Evolutionary conservation across 2,329 filamentous ascomycete species (phyloP).

Genomic region (Paramyrothecium sp.): DNA sequence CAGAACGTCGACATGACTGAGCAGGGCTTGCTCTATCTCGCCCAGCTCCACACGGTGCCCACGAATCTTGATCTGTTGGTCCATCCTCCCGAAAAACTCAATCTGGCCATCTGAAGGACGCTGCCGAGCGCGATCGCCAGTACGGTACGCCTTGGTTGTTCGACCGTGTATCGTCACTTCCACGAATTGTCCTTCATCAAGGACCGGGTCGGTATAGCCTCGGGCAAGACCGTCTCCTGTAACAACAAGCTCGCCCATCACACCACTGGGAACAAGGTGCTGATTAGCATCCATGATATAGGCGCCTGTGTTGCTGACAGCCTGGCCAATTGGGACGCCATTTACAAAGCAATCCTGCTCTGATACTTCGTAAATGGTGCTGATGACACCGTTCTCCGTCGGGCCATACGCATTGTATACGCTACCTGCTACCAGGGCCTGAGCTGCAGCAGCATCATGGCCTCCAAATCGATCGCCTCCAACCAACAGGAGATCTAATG

Average conservation of each 20-base stretch:
- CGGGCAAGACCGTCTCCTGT: constrained; percentile 21
- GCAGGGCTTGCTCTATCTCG: constrained; percentile 22
- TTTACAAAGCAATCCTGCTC: constrained; percentile 5
- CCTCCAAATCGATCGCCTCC: constrained; percentile 16
- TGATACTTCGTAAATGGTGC: constrained; percentile 2
- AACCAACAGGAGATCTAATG: constrained; percentile 8
- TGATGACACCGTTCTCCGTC: constrained; percentile 13
- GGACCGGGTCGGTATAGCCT: constrained; percentile 15
- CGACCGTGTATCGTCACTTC: no score
- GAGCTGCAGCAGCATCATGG: constrained; percentile 3
- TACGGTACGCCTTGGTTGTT: constrained; percentile 26
- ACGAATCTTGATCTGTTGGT: constrained; percentile 26
- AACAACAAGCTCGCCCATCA: constrained; percentile 23
- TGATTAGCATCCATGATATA: constrained; percentile 20
- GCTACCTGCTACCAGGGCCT: not conserved
- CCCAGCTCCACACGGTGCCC: constrained; percentile 26
- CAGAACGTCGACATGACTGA: constrained; percentile 8
- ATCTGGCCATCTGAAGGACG: constrained; percentile 16
- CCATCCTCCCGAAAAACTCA: constrained; percentile 24
- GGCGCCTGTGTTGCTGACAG: constrained; percentile 16
- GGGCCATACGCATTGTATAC: constrained; percentile 13
- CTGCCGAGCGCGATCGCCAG: constrained; percentile 22
- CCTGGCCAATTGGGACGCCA: constrained; percentile 15
- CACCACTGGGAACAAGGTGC: constrained; percentile 19
- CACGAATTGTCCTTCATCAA: constrained; percentile 13